These are phyloP conservation scores for Gossypium rotundifolium DNA, from an alignment of 345 rosid genomes.

Conservation along the genomic window DNA sequence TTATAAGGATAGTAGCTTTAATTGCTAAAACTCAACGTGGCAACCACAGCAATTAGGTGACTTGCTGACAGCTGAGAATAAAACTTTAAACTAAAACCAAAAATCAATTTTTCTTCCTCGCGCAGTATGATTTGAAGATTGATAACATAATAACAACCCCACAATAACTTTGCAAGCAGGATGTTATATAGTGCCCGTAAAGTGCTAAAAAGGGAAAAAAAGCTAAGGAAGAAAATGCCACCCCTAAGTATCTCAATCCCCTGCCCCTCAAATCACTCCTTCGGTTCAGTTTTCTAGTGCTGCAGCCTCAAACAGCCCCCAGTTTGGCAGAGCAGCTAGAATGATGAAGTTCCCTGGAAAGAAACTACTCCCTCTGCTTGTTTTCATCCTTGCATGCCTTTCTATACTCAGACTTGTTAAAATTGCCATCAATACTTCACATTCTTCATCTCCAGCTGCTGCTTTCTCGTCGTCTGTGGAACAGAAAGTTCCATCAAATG, in stretches of 20 bases:
- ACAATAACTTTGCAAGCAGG: background rate
- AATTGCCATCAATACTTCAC: background rate
- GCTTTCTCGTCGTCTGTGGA: background rate
- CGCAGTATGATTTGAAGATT: too few relatives aligned
- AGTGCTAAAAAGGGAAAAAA: background rate
- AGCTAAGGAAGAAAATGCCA: background rate
- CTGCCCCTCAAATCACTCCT: background rate
- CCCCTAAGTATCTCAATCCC: background rate
- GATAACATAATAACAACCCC: background rate
- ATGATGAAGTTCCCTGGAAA: background rate
- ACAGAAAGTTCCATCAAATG: background rate
- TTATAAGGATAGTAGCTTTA: background rate
- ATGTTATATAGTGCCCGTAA: background rate
- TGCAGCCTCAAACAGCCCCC: background rate
- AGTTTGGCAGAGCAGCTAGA: background rate
- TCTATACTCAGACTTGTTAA: background rate
- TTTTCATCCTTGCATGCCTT: background rate
- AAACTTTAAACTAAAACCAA: conserved; percentile 42
- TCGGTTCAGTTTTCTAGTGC: background rate
- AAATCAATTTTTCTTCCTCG: conserved; percentile 30
- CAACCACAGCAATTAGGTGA: conserved; percentile 12
- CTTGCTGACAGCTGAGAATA: conserved; percentile 6
- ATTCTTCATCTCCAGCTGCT: background rate
- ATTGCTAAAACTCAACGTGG: background rate
- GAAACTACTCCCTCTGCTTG: background rate